Evolutionary conservation across 495 filamentous ascomycete species (phyloP), one percentile per base, ranked within the genome.

Genomic region (Penicillium turbatum): DNA sequence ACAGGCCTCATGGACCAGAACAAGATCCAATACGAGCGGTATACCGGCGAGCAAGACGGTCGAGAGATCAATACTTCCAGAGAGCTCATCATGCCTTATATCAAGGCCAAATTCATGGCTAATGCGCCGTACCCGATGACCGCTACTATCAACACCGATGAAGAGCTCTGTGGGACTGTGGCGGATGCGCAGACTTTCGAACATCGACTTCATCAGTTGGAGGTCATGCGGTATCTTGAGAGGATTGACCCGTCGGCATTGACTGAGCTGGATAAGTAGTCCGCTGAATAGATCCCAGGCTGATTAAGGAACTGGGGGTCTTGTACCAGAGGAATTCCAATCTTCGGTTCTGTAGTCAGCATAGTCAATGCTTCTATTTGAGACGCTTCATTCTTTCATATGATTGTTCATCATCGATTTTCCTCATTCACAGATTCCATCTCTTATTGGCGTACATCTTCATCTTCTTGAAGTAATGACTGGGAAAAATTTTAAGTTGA

Each of bases 151-250:
- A 35, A 15, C 9, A 15, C 19, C 17, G 38, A 42, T 12, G 19
- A 13, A 1, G 49, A 51, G 31, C 49, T 51, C 1, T 26, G 30
- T 17, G 24, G 30, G 12, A 51, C 13, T 5, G 49, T 51, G 7
- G 26, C 49, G 0, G 49, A 51, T 35, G 38, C 49, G 30, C 49
- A 43, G 38, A 43, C 38, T 8, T 31, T 51, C 13, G 49, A 51
- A 27, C 34, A 35, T 31, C 41, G 30, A 21, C 49, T 51, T 51
- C 49, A 51, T 19, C 49, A 51, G 21, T 35, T 51, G 38, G 49
- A 51, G 30, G 6, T 51, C 5, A 24, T 51, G 32, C 49, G 49
- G 29, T 43, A 26, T 27, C 34, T 51, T 38, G 39, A 40, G 24
- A 43, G 49, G 21, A 17, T 26, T 29, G 49, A 51, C 12, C 31